A percentile compares a stretch with the other conserved stretches of the same genome.
These are phyloP conservation scores for Lachnellula hyalina DNA, from an alignment of 2,329 filamentous ascomycete species.

Conservation along the genomic window DNA sequence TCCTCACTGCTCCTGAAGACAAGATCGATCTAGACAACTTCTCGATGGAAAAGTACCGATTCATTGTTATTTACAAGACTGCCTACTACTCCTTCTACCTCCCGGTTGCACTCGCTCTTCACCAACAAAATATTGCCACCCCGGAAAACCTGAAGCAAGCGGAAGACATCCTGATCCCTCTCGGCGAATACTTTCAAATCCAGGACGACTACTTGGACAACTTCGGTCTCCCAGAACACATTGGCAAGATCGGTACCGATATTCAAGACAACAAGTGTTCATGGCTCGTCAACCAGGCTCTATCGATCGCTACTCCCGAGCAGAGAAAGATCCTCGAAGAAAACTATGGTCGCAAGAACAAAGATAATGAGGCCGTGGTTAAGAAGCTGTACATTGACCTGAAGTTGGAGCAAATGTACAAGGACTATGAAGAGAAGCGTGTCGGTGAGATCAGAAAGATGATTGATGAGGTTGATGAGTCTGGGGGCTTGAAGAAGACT, in stretches of 20 bases:
- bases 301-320: conserved; percentile 72
- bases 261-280: conserved; percentile 99
- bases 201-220: conserved; percentile 99
- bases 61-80: conserved; percentile 99
- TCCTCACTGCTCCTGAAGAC: conserved; percentile 94
- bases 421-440: conserved; percentile 82
- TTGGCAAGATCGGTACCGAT: conserved; percentile 98
- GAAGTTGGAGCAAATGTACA: conserved; percentile 75
- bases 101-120: conserved; percentile 83
- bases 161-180: conserved; percentile 87
- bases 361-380: conserved; percentile 72
- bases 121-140: conserved; percentile 80
- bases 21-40: conserved; percentile 91
- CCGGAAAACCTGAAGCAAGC: conserved; percentile 84
- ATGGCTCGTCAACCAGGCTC: conserved; percentile 94
- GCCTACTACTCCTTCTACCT: conserved; percentile 99
- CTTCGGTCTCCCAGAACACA: conserved; percentile 84
- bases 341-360: conserved; percentile 92
- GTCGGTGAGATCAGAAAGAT: conserved; percentile 70
- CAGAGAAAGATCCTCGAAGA: conserved; percentile 84
- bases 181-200: conserved; percentile 98
- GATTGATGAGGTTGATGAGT: conserved; percentile 80
- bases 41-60: conserved; percentile 88
- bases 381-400: conserved; percentile 88
- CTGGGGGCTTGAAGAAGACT: conserved; percentile 79